Evolutionary conservation across 164 flowering plant genomes (phyloP).

Genomic region (Magnolia sinica): DNA sequence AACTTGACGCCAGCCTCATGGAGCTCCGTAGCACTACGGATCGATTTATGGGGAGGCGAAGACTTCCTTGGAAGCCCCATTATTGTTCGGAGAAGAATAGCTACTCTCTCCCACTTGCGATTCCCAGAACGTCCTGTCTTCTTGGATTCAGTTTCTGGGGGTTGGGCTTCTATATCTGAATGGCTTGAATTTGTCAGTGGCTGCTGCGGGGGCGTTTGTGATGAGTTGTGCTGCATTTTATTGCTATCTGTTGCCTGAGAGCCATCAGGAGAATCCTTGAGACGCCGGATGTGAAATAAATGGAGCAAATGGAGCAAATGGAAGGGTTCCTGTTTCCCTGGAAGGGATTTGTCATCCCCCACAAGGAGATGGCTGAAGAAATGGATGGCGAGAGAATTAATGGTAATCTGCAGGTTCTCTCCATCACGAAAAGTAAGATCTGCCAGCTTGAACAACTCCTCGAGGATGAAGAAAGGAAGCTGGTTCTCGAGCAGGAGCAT

Average conservation of each 20-base stretch:
- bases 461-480: conserved; percentile 55
- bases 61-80: neutral
- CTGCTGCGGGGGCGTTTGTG: neutral
- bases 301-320: conserved; percentile 68
- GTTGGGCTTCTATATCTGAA: too few relatives aligned
- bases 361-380: conserved; percentile 75
- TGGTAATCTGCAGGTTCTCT: conserved; percentile 21
- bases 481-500: conserved; percentile 81
- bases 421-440: conserved; percentile 25
- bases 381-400: conserved; percentile 41
- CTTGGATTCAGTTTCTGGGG: too few relatives aligned
- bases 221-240: conserved; percentile 52
- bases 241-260: conserved; percentile 28
- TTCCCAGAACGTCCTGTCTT: conserved; percentile 54
- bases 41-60: conserved; percentile 41
- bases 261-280: conserved; percentile 40
- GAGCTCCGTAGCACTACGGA: conserved; percentile 57
- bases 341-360: conserved; percentile 50
- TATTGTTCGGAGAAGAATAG: too few relatives aligned
- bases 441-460: conserved; percentile 47
- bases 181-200: neutral
- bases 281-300: conserved; percentile 60
- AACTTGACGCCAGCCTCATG: conserved; percentile 48
- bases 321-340: conserved; percentile 41
- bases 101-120: conserved; percentile 31